phyloP scores from a whole-genome alignment of 352 stramenopile genomes.

The Pythium angustatum region DNA sequence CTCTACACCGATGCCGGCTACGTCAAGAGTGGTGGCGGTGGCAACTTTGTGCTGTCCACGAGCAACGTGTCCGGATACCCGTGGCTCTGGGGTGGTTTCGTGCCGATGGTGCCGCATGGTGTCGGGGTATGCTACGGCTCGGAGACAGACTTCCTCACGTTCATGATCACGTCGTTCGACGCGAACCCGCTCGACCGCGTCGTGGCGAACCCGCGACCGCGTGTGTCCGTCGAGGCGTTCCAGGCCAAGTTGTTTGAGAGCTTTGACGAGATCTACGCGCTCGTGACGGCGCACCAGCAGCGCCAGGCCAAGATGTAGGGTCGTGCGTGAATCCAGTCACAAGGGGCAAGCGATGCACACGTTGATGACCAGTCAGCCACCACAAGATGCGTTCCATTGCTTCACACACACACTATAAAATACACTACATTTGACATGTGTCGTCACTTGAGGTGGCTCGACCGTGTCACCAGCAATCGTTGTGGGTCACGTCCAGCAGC shows the following conservation, averaged over 20 bases:
- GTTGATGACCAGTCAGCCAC: too few relatives aligned
- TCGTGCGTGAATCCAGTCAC: background rate
- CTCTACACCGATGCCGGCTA: constrained; percentile 89
- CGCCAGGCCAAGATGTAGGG: constrained; percentile 25
- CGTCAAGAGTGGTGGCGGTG: constrained; percentile 73
- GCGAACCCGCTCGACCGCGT: constrained; percentile 29
- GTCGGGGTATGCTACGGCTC: constrained; percentile 94
- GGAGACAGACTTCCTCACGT: constrained; percentile 87
- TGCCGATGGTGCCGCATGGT: constrained; percentile 88
- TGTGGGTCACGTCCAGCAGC: too few relatives aligned
- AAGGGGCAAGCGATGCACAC: too few relatives aligned
- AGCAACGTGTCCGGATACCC: constrained; percentile 94
- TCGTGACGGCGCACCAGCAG: constrained; percentile 25
- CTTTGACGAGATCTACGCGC: constrained; percentile 63
- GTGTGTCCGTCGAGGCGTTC: constrained; percentile 45
- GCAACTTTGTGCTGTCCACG: constrained; percentile 93
- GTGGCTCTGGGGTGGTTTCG: constrained; percentile 95
- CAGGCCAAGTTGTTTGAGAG: constrained; percentile 50
- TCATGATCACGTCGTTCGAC: constrained; percentile 92
- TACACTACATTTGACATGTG: too few relatives aligned
- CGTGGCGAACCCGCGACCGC: constrained; percentile 22
- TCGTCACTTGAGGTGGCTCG: too few relatives aligned
- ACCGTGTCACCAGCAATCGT: too few relatives aligned
- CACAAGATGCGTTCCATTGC: too few relatives aligned
- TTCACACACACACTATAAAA: too few relatives aligned